Evolutionary conservation across 1,139 yeast species (phyloP), one percentile per base, ranked within the genome.

Genomic region (Kazachstania sp.): DNA sequence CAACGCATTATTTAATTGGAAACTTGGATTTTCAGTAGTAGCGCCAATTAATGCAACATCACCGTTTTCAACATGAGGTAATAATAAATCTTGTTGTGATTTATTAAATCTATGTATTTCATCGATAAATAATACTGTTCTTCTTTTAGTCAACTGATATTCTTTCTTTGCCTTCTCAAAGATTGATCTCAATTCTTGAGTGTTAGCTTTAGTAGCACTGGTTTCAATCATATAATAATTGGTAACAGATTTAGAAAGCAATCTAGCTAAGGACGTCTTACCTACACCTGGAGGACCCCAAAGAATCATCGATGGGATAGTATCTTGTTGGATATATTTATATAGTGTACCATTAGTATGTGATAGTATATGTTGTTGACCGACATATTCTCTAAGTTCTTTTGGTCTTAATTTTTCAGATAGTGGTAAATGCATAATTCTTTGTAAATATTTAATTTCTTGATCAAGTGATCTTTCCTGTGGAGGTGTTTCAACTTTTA

Each of bases 251-350:
- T 59, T 57, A 2, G 70, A 54, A 15, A 71, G 54, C 32, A 74
- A 60, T 36, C 80, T 57, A 0, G 83, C 83, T 41, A 79, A 61
- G 0, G 97, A 81, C 0, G 99, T 92, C 62, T 92, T 92, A 0
- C 99, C 99, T 2, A 84, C 92, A 0, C 97, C 97, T 0, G 97
- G 95, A 1, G 86, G 86, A 0, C 99, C 99, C 97, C 97, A 92
- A 13, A 92, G 69, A 6, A 92, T 79, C 71, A 92, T 77, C 0
- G 97, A 88, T 0, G 97, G 97, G 2, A 80, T 77, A 53, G 67
- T 69, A 39, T 79, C 83, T 23, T 62, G 61, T 30, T 74, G 73
- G 1, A 92, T 77, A 47, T 86, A 81, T 43, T 83, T 81, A 39
- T 86, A 71, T 15, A 94, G 66, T 0, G 87, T 67, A 0, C 97